Evolutionary conservation across 805 yeast species (phyloP).

Genomic region (Zygotorulaspora florentina): DNA sequence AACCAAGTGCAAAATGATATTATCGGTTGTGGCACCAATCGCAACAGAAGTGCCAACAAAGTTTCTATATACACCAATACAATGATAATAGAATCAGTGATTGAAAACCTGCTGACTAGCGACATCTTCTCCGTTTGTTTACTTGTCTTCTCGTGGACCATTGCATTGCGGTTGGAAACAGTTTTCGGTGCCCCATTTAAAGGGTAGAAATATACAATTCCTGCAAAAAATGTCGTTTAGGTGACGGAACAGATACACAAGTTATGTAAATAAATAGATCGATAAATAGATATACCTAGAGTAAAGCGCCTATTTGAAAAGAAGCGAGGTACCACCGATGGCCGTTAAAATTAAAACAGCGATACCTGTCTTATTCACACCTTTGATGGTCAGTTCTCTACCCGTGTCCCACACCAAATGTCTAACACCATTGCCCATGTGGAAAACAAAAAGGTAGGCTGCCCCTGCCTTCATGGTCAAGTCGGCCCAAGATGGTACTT

Average conservation of each 20-base stretch:
- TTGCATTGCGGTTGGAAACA: too few species aligned
- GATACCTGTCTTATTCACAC: slow-evolving; percentile 91
- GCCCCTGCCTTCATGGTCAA: slow-evolving; percentile 60
- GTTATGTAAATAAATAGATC: slow-evolving; percentile 1
- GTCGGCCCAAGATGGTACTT: slow-evolving; percentile 62
- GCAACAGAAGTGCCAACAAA: slow-evolving; percentile 42
- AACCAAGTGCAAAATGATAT: slow-evolving; percentile 36
- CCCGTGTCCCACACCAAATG: slow-evolving; percentile 94
- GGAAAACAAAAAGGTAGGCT: slow-evolving; percentile 85
- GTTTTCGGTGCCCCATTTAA: too few species aligned
- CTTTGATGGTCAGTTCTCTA: slow-evolving; percentile 69
- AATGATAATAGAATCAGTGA: slow-evolving; percentile 49
- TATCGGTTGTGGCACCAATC: slow-evolving; percentile 42
- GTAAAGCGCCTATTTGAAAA: slow-evolving; percentile 7
- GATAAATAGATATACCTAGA: slow-evolving; percentile 6
- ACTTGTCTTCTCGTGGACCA: too few species aligned
- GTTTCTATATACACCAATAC: slow-evolving; percentile 49
- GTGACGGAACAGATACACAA: not conserved
- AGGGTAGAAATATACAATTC: too few species aligned
- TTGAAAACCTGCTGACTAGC: slow-evolving; percentile 43
- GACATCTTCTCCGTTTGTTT: slow-evolving; percentile 30
- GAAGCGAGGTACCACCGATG: slow-evolving; percentile 47
- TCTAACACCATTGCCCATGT: slow-evolving; percentile 81
- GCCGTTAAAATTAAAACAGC: slow-evolving; percentile 64
- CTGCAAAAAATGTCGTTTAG: too few species aligned